Evolutionary conservation across 1,139 yeast species (phyloP).

Genomic region (Candida smagusa): DNA sequence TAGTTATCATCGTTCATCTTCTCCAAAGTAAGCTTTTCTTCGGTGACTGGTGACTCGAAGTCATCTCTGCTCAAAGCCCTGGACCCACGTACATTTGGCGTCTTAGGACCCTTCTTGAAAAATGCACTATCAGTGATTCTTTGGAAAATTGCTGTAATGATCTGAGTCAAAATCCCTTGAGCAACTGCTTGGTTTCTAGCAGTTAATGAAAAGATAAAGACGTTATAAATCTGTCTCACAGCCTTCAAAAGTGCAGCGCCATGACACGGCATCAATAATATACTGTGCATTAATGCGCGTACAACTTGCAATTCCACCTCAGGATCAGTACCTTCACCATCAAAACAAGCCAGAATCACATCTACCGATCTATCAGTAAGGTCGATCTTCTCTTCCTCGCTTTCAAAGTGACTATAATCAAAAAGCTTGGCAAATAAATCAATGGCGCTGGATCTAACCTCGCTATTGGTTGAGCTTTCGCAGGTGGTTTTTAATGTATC

Average conservation of each 20-base stretch:
- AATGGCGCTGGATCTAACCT: constrained; percentile 38
- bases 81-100: constrained; percentile 19
- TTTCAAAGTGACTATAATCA: constrained; percentile 41
- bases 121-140: constrained; percentile 48
- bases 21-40: constrained; percentile 54
- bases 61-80: constrained; percentile 19
- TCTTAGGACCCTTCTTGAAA: constrained; percentile 13
- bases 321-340: constrained; percentile 89
- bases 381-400: constrained; percentile 42
- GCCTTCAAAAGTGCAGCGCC: constrained; percentile 89
- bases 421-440: constrained; percentile 46
- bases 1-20: constrained; percentile 47
- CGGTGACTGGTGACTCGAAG: constrained; percentile 5
- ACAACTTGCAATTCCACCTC: constrained; percentile 88
- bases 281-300: constrained; percentile 86
- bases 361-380: constrained; percentile 83
- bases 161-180: constrained; percentile 91
- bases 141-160: constrained; percentile 80
- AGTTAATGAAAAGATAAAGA: constrained; percentile 79
- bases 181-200: constrained; percentile 90
- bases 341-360: constrained; percentile 81
- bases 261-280: constrained; percentile 80
- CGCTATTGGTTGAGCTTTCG: constrained; percentile 27
- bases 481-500: constrained; percentile 41
- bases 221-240: constrained; percentile 87